These are phyloP conservation scores for Chlorella variabilis DNA, from an alignment of 163 green algal genomes.

Conservation along the genomic window DNA sequence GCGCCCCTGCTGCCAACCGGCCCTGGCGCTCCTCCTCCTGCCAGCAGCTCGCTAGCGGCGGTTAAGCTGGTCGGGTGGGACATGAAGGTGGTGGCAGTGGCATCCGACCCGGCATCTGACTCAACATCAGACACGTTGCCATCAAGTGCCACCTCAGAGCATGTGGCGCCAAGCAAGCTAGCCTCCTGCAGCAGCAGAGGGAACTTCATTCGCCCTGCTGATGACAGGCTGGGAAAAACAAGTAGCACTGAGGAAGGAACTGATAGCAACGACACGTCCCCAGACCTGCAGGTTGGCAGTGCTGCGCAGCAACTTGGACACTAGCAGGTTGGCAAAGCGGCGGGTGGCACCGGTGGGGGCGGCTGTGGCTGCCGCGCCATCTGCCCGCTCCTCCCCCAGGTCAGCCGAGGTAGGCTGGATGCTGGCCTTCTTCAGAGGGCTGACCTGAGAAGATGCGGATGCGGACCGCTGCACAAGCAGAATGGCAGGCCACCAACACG, in stretches of 20 bases:
- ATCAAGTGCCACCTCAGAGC: not conserved
- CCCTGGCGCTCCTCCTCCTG: not conserved
- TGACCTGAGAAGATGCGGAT: no score
- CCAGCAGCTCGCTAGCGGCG: not conserved
- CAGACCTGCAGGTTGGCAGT: slow-evolving; percentile 2
- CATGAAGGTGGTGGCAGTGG: not conserved
- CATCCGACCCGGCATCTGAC: slow-evolving; percentile 12
- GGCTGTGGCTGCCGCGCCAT: not conserved
- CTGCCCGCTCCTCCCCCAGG: not conserved
- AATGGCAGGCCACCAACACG: not conserved
- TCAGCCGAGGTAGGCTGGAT: not conserved
- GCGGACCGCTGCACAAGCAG: no score
- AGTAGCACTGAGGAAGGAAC: no score
- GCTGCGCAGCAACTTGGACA: slow-evolving; percentile 44
- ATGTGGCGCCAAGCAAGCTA: not conserved
- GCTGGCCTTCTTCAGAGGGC: not conserved
- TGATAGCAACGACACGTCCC: no score
- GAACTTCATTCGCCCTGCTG: no score
- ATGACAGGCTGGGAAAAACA: no score
- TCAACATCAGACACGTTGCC: slow-evolving; percentile 10
- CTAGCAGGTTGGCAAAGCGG: slow-evolving; percentile 37
- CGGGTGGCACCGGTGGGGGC: slow-evolving; percentile 1
- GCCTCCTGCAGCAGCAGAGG: not conserved
- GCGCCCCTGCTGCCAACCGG: not conserved
- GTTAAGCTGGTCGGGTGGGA: not conserved